Percentiles rank a stretch among this genome's conserved stretches.
These are phyloP conservation scores for Debaryomyces fabryi DNA, from an alignment of 1,139 yeast species.

Conservation along the genomic window DNA sequence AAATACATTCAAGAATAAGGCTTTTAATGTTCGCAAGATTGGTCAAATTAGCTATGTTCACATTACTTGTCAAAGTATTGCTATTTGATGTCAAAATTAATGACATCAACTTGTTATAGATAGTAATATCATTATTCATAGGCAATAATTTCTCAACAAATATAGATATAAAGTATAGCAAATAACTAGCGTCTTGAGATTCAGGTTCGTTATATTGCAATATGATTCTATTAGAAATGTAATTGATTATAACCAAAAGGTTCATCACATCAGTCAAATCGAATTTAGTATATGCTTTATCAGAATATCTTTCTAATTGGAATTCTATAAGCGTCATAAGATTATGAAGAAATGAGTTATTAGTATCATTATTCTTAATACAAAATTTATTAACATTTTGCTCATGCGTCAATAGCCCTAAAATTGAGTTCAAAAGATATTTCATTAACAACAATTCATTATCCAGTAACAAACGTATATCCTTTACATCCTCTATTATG, in stretches of 20 bases:
- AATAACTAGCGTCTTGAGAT: slow-evolving; percentile 2
- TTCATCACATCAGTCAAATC: slow-evolving; percentile 16
- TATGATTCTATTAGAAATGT: slow-evolving; percentile 11
- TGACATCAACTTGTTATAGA: slow-evolving; percentile 19
- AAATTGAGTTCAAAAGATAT: slow-evolving; percentile 21
- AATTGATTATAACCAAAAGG: slow-evolving; percentile 14
- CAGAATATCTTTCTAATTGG: slow-evolving; percentile 10
- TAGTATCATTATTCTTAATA: slow-evolving; percentile 1
- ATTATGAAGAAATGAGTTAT: slow-evolving; percentile 11
- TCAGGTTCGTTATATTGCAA: slow-evolving; percentile 7
- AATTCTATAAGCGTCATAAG: slow-evolving; percentile 12
- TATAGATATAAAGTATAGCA: slow-evolving; percentile 8
- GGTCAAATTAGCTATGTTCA: background rate
- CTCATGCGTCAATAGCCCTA: slow-evolving; percentile 18
- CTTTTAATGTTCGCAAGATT: slow-evolving; percentile 17
- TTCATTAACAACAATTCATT: slow-evolving; percentile 16
- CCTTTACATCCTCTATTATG: background rate
- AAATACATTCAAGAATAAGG: slow-evolving; percentile 22
- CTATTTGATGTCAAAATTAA: slow-evolving; percentile 12
- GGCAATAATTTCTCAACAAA: slow-evolving; percentile 15
- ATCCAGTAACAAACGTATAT: background rate
- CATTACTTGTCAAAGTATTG: background rate
- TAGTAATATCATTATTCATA: slow-evolving; percentile 7
- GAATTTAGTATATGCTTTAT: slow-evolving; percentile 10
- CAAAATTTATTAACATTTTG: background rate